A percentile compares a stretch with the other conserved stretches of the same genome.
These are phyloP conservation scores for Solanum chiquidenum DNA, from an alignment of 257 asterid species.

Conservation along the genomic window DNA sequence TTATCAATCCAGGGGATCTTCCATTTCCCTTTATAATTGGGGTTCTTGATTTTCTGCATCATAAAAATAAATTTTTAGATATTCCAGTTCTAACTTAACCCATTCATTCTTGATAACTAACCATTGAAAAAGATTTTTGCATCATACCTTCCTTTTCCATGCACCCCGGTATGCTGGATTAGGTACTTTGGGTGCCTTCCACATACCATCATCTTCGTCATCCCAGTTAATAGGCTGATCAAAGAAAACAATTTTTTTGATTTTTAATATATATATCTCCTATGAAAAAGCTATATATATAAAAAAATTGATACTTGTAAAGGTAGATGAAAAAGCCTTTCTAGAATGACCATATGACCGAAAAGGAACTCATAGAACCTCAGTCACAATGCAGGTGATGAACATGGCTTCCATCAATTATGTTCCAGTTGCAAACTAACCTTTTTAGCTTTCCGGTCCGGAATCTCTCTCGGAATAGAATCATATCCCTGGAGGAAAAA, in stretches of 20 bases:
- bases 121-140: neutral
- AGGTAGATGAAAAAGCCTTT: neutral
- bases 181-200: conserved; percentile 15
- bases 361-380: neutral
- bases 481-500: conserved; percentile 12
- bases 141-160: conserved; percentile 15
- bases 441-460: conserved; percentile 15
- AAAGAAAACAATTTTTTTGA: neutral
- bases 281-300: neutral
- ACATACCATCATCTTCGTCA: conserved; percentile 19
- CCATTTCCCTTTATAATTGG: conserved; percentile 22
- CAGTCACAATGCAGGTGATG: neutral
- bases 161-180: conserved; percentile 19
- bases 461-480: conserved; percentile 6
- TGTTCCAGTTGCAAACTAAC: neutral
- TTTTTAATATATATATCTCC: neutral
- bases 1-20: conserved; percentile 17
- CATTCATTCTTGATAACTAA: neutral
- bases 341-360: neutral
- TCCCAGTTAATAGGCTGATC: conserved; percentile 18
- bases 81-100: neutral
- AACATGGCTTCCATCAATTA: neutral
- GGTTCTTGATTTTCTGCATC: conserved; percentile 15
- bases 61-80: neutral
- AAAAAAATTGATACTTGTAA: neutral